Base-by-base conservation (phyloP, 2,329 filamentous ascomycete genomes). In the Xylariaceae sp. region DNA sequence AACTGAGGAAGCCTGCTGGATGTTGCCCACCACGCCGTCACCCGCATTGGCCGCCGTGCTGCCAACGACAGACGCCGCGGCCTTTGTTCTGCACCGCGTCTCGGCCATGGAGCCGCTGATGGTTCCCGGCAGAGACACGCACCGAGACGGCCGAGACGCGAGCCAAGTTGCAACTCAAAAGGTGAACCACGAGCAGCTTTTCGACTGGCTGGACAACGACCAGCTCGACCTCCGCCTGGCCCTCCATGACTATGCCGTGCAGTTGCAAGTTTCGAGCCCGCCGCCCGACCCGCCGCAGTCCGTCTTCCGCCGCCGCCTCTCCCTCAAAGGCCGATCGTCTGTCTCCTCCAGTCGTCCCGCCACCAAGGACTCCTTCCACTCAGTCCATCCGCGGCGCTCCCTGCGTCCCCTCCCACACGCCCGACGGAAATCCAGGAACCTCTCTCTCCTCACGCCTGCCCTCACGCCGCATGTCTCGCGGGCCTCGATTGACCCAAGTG, bases 141-240 rank as follows among this genome's bases (percentile, higher is more conserved):
- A 28, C 22, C 22, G 22, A 28, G 22, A 28, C 4, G 22, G 22
- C 22, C 22, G 22, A 28, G 22, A 28, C 39, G 74, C 18, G 42
- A 56, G 66, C 39, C 74, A 7, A 28, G 22, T 5, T 28, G 22
- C 22, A 28, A 28, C 22, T 28, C 22, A 28, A 28, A 28, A 28
- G 22, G 22, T 7, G 22, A 7, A 28, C 22, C 7, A 28, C 22
- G 22, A 28, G 22, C 22, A 28, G 22, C 22, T 5, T 28, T 87
- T 90, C 59, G 78, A 84, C 45, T 90, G 87, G 86, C 73, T 90
- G 22, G 87, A 91, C 31, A 85, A 89, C 51, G 80, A 86, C 16
- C 81, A 88, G 47, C 73, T 92, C 31, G 87, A 92, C 61, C 69
- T 87, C 19, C 76, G 80, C 42, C 75, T 92, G 36, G 79, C 78